A percentile compares a stretch with the other conserved stretches of the same genome.
These are phyloP conservation scores for Coemansia sp. DNA, from an alignment of 192 early-diverging fungal species.

Conservation along the genomic window DNA sequence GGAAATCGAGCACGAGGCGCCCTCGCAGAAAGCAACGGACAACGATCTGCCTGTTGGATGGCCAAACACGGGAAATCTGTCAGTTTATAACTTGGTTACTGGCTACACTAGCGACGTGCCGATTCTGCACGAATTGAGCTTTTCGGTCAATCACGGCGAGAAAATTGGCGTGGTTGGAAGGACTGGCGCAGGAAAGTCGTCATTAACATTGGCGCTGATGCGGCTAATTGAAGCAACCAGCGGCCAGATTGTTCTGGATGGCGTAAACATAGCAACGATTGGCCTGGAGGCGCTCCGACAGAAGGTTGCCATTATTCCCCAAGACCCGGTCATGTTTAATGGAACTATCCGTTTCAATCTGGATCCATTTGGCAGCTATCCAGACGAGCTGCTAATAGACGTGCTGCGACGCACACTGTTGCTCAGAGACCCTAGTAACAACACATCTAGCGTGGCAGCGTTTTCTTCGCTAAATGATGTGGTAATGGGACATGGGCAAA, in stretches of 20 bases:
- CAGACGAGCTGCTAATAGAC: slow-evolving; percentile 41
- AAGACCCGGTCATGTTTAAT: slow-evolving; percentile 76
- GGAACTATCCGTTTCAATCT: slow-evolving; percentile 81
- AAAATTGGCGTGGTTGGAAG: slow-evolving; percentile 89
- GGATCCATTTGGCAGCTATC: slow-evolving; percentile 78
- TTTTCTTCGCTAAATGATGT: slow-evolving; percentile 15
- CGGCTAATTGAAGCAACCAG: slow-evolving; percentile 67
- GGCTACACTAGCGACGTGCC: slow-evolving; percentile 61
- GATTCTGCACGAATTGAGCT: slow-evolving; percentile 68
- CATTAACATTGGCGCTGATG: slow-evolving; percentile 66
- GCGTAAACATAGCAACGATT: slow-evolving; percentile 69
- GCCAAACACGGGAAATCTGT: slow-evolving; percentile 70
- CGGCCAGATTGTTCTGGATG: slow-evolving; percentile 72
- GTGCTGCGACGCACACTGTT: slow-evolving; percentile 24
- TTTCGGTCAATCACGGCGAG: slow-evolving; percentile 64
- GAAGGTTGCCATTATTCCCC: slow-evolving; percentile 80
- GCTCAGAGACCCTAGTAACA: slow-evolving; percentile 4
- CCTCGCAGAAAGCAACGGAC: slow-evolving; percentile 54
- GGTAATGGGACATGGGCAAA: slow-evolving; percentile 67
- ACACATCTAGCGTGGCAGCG: neutral
- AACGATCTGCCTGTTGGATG: slow-evolving; percentile 56
- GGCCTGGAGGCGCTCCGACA: slow-evolving; percentile 71
- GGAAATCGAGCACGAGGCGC: slow-evolving; percentile 74
- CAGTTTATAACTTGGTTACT: slow-evolving; percentile 63
- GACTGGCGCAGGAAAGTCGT: slow-evolving; percentile 78